Conservation (phyloP, 768 basidiomycete species). For the Hortiboletus flavorubellus region DNA sequence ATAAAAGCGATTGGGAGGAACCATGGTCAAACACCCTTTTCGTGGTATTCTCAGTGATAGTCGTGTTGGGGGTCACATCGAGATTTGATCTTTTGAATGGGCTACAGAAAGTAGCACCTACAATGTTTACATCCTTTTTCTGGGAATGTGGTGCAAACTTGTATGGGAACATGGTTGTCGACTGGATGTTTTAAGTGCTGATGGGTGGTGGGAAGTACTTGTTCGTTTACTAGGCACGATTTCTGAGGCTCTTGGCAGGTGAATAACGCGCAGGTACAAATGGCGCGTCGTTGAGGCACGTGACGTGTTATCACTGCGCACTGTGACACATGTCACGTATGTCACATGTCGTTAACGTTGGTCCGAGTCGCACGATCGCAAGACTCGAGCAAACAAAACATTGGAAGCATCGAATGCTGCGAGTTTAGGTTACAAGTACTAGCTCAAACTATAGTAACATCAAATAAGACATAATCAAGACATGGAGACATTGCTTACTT, state of each 20-base stretch:
- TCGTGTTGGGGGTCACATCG: conserved; percentile 7
- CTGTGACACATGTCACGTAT: no score
- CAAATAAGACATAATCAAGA: not conserved
- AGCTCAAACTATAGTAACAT: not conserved
- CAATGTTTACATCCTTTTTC: conserved; percentile 7
- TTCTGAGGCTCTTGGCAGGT: not conserved
- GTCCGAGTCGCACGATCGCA: no score
- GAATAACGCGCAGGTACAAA: not conserved
- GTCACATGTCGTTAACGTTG: no score
- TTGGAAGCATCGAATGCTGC: no score
- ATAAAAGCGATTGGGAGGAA: conserved; percentile 10
- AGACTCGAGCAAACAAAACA: no score
- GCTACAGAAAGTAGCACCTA: not conserved
- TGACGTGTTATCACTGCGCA: not conserved
- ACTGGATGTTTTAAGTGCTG: not conserved
- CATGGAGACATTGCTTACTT: not conserved
- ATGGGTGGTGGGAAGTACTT: not conserved
- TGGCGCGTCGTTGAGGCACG: conserved; percentile 10
- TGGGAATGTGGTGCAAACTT: conserved; percentile 15
- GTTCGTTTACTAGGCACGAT: not conserved
- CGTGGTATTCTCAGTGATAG: conserved; percentile 1
- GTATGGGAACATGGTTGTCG: conserved; percentile 14
- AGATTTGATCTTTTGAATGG: conserved; percentile 10
- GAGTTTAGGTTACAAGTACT: not conserved
- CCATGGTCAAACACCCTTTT: conserved; percentile 5